Evolutionary conservation across 805 yeast genomes (phyloP), one percentile per base, ranked within the genome.

Genomic region (Candida germanica): DNA sequence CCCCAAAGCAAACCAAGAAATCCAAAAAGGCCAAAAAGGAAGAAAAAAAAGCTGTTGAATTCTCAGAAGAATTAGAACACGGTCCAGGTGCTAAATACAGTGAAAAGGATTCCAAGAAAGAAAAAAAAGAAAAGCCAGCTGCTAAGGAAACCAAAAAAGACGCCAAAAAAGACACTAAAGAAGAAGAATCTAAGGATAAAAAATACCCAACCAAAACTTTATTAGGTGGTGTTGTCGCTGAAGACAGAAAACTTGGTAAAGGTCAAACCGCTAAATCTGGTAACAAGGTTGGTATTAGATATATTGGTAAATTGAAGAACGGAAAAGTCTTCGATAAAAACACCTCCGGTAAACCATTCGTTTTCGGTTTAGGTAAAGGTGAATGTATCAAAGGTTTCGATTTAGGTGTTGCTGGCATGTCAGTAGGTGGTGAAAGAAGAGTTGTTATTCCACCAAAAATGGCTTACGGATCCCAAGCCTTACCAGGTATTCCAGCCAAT

Each of bases 381-480:
- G 98, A 93, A 70, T 97, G 95, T 51, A 93, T 93, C 74, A 87
- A 87, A 66, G 98, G 98, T 48, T 93, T 96, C 87, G 99, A 93
- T 61, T 77, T 91, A 56, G 99, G 99, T 75, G 93, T 93, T 54
- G 88, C 91, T 41, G 98, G 98, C 61, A 89, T 93, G 97, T 80
- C 95, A 39, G 95, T 87, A 59, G 96, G 96, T 57, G 98, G 98
- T 59, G 98, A 93, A 77, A 89, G 98, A 77, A 82, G 98, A 73
- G 87, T 93, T 50, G 77, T 87, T 43, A 87, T 93, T 50, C 98
- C 99, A 53, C 83, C 98, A 36, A 79, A 89, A 56, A 85, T 86
- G 80, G 99, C 96, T 39, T 93, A 93, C 69, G 99, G 99, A 49
- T 83, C 83, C 56, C 83, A 85, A 71, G 79, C 85, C 47, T 75